phyloP scores from a whole-genome alignment of 139 green algal genomes.

The Volvox africanus region DNA sequence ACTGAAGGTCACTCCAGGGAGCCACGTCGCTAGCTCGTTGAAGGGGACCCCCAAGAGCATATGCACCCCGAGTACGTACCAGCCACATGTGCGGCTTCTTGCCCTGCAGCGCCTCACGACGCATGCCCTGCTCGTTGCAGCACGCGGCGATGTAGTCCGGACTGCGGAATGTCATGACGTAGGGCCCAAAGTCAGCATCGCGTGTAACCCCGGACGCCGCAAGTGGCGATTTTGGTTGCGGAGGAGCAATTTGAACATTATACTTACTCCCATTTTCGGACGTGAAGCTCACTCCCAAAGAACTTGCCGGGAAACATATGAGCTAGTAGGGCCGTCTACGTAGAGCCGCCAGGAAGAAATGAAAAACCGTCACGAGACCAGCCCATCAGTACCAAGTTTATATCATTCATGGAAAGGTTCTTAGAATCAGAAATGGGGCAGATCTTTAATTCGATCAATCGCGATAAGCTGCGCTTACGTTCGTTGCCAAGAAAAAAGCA shows the following conservation, averaged over 20 bases:
- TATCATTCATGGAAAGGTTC: neutral
- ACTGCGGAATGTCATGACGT: slow-evolving; percentile 54
- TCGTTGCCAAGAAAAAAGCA: slow-evolving; percentile 81
- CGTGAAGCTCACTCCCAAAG: slow-evolving; percentile 77
- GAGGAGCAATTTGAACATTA: too few relatives aligned
- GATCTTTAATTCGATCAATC: neutral
- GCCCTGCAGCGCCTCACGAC: slow-evolving; percentile 72
- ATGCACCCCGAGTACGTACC: slow-evolving; percentile 25
- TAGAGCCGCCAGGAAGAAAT: slow-evolving; percentile 1
- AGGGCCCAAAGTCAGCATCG: too few relatives aligned
- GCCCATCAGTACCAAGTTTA: too few relatives aligned
- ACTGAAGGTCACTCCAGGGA: too few relatives aligned
- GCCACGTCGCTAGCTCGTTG: too few relatives aligned
- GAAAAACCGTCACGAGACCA: neutral
- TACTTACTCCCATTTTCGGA: slow-evolving; percentile 81
- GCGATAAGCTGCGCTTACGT: slow-evolving; percentile 60
- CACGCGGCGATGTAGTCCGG: slow-evolving; percentile 82
- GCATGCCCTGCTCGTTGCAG: slow-evolving; percentile 81
- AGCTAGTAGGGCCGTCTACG: slow-evolving; percentile 73
- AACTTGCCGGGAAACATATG: slow-evolving; percentile 79
- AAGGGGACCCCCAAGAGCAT: too few relatives aligned
- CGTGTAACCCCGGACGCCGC: too few relatives aligned
- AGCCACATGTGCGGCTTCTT: slow-evolving; percentile 73
- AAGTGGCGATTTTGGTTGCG: too few relatives aligned
- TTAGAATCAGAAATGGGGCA: neutral